A percentile compares a stretch with the other conserved stretches of the same genome.
phyloP scores from a whole-genome alignment of 2,329 filamentous ascomycete genomes.

The Colletotrichum godetiae region DNA sequence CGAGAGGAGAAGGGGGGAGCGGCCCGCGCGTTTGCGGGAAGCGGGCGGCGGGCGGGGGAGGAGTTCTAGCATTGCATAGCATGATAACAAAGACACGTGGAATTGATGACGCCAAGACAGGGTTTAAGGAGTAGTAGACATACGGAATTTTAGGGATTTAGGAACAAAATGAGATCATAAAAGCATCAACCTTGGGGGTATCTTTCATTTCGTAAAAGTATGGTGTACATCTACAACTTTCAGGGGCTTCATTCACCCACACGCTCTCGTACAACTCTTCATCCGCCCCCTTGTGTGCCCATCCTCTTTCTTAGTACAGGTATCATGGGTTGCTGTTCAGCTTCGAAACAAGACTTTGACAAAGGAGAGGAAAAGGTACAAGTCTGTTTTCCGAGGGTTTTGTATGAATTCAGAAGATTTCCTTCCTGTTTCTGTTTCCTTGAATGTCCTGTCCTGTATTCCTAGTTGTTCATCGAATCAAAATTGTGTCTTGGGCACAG shows the following conservation, averaged over 20 bases:
- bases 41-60: no score
- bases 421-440: not conserved
- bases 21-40: not conserved
- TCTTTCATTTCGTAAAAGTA: constrained; percentile 13
- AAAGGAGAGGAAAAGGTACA: not conserved
- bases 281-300: not conserved
- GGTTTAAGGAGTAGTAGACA: not conserved
- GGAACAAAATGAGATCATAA: not conserved
- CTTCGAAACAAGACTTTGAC: not conserved
- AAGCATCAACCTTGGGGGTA: constrained; percentile 29
- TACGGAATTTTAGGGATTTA: not conserved
- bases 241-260: not conserved
- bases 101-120: constrained; percentile 9
- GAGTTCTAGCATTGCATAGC: constrained; percentile 22
- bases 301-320: constrained; percentile 1
- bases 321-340: constrained; percentile 7
- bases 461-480: constrained; percentile 6
- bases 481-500: constrained; percentile 17
- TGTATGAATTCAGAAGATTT: not conserved
- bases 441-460: constrained; percentile 5
- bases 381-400: not conserved
- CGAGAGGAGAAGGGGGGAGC: not conserved
- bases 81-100: constrained; percentile 7
- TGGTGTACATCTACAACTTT: not conserved
- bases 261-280: not conserved